Evolutionary conservation across 2,329 filamentous ascomycete species (phyloP).

Genomic region (Fusarium sterilihyphosum): DNA sequence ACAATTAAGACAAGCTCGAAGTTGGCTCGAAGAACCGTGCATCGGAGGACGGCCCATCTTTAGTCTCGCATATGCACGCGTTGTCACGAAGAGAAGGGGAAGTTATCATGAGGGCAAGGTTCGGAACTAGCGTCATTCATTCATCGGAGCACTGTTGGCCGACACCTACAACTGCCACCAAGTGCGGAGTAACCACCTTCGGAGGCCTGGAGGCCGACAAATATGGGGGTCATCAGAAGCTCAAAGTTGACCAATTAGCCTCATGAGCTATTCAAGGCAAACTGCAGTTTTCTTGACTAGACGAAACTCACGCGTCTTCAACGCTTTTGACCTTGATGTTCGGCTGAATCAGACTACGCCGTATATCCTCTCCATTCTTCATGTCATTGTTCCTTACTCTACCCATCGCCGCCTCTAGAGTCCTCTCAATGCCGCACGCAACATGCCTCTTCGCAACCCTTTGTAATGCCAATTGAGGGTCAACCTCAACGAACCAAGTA

Average conservation of each 20-base stretch:
- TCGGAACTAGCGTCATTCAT: not conserved
- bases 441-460: not conserved
- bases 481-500: not conserved
- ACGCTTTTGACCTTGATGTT: not conserved
- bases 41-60: not conserved
- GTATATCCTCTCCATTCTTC: not conserved
- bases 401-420: not conserved
- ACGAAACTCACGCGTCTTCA: not conserved
- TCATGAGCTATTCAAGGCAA: accelerated
- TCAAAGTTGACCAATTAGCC: not conserved
- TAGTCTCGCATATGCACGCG: not conserved
- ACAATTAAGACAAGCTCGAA: not conserved
- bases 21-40: not conserved
- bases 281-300: not conserved
- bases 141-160: not conserved
- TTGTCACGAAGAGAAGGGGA: not conserved
- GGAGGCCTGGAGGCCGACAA: not conserved
- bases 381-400: not conserved
- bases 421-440: not conserved
- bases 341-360: not conserved
- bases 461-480: not conserved
- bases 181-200: not conserved
- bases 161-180: not conserved
- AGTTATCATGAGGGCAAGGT: not conserved
- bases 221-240: not conserved